phyloP scores from a whole-genome alignment of 2,329 filamentous ascomycete species.

The Aureobasidium namibiae region DNA sequence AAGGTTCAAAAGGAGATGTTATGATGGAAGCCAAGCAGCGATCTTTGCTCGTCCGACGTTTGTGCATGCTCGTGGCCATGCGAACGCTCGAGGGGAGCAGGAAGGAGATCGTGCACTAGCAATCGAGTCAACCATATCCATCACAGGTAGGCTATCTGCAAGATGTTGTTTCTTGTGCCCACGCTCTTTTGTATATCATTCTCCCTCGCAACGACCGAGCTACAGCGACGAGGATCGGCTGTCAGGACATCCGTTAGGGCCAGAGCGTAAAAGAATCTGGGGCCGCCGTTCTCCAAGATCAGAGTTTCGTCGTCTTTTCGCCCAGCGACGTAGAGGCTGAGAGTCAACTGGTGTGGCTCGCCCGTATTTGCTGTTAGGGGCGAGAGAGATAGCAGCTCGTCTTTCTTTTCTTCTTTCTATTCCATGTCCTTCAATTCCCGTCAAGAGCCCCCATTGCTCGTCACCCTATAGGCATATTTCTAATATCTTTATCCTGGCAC shows the following conservation, averaged over 20 bases:
- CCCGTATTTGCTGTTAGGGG: background rate
- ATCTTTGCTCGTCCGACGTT: conserved; percentile 9
- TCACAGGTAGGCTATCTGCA: background rate
- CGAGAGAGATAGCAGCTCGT: background rate
- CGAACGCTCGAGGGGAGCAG: background rate
- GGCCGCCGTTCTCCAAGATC: conserved; percentile 1
- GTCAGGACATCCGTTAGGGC: background rate
- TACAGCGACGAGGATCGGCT: background rate
- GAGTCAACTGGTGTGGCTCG: conserved; percentile 10
- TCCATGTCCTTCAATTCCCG: background rate
- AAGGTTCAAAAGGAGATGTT: conserved; percentile 47
- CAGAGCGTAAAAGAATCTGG: conserved; percentile 3
- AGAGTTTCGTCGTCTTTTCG: conserved; percentile 8
- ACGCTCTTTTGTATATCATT: background rate
- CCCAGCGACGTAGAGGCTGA: conserved; percentile 1
- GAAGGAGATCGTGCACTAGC: background rate
- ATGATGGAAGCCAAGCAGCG: conserved; percentile 52
- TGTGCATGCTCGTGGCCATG: background rate
- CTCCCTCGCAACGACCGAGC: background rate
- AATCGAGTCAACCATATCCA: background rate
- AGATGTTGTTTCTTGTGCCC: background rate
- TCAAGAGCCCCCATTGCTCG: background rate
- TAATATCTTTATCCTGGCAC: background rate
- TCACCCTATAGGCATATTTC: background rate
- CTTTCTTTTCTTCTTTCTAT: conserved; percentile 4